Base-by-base conservation (phyloP, 106 monocot genomes). In the Apostasia shenzhenica region DNA sequence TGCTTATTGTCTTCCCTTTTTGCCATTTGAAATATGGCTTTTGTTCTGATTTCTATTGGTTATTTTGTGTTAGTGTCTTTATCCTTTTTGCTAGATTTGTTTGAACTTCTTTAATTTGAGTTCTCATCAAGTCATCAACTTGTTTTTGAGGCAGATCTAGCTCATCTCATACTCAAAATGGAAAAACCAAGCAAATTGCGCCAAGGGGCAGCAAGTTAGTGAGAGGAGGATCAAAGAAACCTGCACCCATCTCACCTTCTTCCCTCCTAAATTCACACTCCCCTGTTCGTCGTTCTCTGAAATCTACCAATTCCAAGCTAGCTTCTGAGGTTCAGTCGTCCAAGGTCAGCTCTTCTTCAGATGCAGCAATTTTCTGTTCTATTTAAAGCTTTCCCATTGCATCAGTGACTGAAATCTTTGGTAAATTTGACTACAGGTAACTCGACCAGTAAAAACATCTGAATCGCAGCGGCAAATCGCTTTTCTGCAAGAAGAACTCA, bases 281-380 rank as follows among this genome's bases (percentile, higher is more conserved):
- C 57, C 82, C 85, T 2, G 52, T 90, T 37, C 84, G 81, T 42
- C 74, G 73, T 1, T 82, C 83, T 14, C 84, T 79, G 4, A 83
- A 65, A 70, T 85, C 90, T 50, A 75, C 70, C 10, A 81, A 89
- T 13, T 79, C 83, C 2, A 93, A 80, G 75, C 79, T 80, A 53
- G 14, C 74, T 3, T 55, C 67, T 12, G 91, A 84, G 53, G 79
- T 63, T 14, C 81, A 84, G 8, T 59, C 81, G 1, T 70, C 83
- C 3, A 87, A 77, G 65, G 59, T 62, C 54, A 64, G 57, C n/a
- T 80, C 76, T 14, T 51, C 82, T 52, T 71, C 90, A 14, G 90
- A 94, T 79, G 90, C 87, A 90, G 76, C 80, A 59, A 67, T 57
- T 43, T 38, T 48, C 0, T n/a, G 13, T 47, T 48, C 42, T 57